phyloP scores from a whole-genome alignment of 179 eudicot genomes.

The Silene noctiflora region DNA sequence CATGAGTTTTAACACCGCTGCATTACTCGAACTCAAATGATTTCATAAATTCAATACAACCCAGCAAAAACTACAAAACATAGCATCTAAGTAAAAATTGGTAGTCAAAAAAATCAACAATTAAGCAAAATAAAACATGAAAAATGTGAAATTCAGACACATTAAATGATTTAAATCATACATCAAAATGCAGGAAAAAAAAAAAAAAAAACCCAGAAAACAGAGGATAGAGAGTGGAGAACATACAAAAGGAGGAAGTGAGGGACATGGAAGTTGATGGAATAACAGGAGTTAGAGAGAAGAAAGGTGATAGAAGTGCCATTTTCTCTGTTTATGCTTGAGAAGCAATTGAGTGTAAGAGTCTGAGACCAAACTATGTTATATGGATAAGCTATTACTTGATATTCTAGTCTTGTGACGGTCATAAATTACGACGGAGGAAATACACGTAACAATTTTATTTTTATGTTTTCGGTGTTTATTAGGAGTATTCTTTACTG shows the following conservation, averaged over 20 bases:
- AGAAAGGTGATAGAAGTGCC: conserved; percentile 37
- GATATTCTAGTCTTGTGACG: no score
- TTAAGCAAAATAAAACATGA: background rate
- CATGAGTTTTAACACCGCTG: no score
- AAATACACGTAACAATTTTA: no score
- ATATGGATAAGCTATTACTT: background rate
- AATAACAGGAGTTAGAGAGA: conserved; percentile 25
- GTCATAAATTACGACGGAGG: no score
- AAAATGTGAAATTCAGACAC: background rate
- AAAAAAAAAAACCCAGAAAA: background rate
- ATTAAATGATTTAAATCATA: background rate
- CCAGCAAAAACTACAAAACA: background rate
- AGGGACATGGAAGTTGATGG: conserved; percentile 15
- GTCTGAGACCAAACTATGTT: background rate
- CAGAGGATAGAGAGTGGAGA: background rate
- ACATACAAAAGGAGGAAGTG: conserved; percentile 25
- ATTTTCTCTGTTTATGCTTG: conserved; percentile 14
- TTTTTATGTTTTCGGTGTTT: no score
- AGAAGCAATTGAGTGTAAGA: background rate
- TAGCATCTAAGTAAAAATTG: background rate
- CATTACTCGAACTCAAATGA: conserved; percentile 10
- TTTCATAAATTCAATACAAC: background rate
- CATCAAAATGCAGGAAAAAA: conserved; percentile 8
- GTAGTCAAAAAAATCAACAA: background rate
- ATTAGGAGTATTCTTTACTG: no score